Base-by-base conservation (phyloP, 164 flowering plant species). In the Macadamia integrifolia region DNA sequence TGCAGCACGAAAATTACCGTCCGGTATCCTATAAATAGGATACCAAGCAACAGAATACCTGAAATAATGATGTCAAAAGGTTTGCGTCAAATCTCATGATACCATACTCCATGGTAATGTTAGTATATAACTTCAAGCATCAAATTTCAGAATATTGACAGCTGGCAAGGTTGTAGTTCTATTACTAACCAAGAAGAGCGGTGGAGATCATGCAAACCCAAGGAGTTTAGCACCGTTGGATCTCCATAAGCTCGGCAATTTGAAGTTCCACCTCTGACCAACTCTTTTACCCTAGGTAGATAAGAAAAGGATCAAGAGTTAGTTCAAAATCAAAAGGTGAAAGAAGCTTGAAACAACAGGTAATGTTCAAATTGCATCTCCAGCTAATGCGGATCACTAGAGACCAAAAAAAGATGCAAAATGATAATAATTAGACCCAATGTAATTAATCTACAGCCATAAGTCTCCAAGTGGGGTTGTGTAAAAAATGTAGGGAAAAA, bases 41-140 rank as follows among this genome's bases (percentile, higher is more conserved):
- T 90, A 90, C 96, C 96, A 90, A 6, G 96, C 96, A 64, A 90
- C 91, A 17, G 93, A 78, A 65, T 80, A 90, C 96, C 96, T 90
- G 84, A 68, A 53, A 14, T 53, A 53, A 53, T 14, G 6, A 14
- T 53, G 57, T 53, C 57, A 53, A 14, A 53, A 14, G 57, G 50
- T 46, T 3, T 46, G 50, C 3, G 9, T 46, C 13, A 46, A 46
- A 46, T 3, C 50, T 46, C 50, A 46, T 23, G 23, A 23, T 46
- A 46, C 7, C 13, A 46, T 23, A 23, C 1, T 46, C 3, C 50
- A 46, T 46, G 7, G 13, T 46, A 46, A 46, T 46, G 50, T 46
- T 46, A 43, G 23, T 23, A 23, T 23, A 23, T 23, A 23, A 46
- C 50, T 9, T 46, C 9, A 46, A 59, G 52, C 28, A 65, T 32